Conservation (phyloP, 208 protist genomes). For the Leishmania turanica region DNA sequence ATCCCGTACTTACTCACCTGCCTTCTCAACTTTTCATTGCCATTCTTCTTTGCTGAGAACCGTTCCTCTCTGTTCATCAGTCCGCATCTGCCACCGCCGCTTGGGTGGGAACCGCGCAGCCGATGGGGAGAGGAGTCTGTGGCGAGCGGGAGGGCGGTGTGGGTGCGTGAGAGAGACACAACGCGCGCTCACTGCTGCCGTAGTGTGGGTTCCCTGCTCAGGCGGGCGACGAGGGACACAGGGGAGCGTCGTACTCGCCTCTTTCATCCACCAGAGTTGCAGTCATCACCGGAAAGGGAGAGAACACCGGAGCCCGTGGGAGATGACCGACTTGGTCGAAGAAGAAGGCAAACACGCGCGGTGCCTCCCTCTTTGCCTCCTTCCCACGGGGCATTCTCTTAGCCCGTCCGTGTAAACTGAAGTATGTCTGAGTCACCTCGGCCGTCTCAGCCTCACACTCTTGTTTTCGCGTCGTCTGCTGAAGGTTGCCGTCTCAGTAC, state of each 20-base stretch:
- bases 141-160: not conserved
- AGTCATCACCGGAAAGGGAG: not conserved
- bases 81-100: not conserved
- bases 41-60: not conserved
- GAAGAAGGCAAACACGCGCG: not conserved
- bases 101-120: not conserved
- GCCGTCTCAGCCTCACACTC: not conserved
- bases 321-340: not conserved
- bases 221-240: not conserved
- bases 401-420: not conserved
- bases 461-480: not conserved
- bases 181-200: not conserved
- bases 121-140: not conserved
- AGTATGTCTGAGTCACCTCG: not conserved
- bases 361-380: not conserved
- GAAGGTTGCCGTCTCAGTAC: not conserved
- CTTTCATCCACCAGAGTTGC: not conserved
- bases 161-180: not conserved
- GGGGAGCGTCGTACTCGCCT: not conserved
- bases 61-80: not conserved
- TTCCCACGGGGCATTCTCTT: not conserved
- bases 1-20: not conserved
- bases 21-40: not conserved
- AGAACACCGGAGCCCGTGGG: not conserved
- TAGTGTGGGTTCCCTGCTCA: not conserved